A percentile compares a stretch with the other conserved stretches of the same genome.
Conservation (phyloP, 1,284 basidiomycete genomes). For the Ganoderma lingzhi region DNA sequence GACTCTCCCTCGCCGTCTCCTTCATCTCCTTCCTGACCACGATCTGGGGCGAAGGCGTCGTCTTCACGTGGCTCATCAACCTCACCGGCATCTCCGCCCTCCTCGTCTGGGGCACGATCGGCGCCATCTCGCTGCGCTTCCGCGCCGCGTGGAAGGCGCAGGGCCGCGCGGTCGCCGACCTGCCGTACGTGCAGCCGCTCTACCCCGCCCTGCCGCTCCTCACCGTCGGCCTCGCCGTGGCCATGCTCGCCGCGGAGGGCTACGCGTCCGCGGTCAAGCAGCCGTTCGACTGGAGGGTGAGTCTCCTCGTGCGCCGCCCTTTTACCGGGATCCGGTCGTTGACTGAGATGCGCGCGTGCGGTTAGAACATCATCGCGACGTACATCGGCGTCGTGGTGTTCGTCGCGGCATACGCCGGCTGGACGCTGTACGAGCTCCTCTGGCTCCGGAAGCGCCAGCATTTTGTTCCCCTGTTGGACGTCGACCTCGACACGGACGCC, state of each 20-base stretch:
- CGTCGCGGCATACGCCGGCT: slow-evolving; percentile 46
- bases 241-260: slow-evolving; percentile 61
- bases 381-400: slow-evolving; percentile 50
- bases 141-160: slow-evolving; percentile 53
- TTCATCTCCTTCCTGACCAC: slow-evolving; percentile 62
- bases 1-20: slow-evolving; percentile 52
- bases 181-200: slow-evolving; percentile 57
- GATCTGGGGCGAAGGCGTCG: slow-evolving; percentile 62
- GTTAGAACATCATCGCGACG: slow-evolving; percentile 53
- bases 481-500: slow-evolving; percentile 58
- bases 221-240: slow-evolving; percentile 51
- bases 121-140: slow-evolving; percentile 60
- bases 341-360: too few species aligned
- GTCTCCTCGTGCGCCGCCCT: slow-evolving; percentile 12
- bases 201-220: slow-evolving; percentile 55
- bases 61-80: slow-evolving; percentile 70
- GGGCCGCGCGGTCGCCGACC: slow-evolving; percentile 48
- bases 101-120: slow-evolving; percentile 69
- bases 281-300: slow-evolving; percentile 46
- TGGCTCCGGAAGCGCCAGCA: slow-evolving; percentile 34
- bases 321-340: neutral
- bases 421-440: slow-evolving; percentile 43
- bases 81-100: slow-evolving; percentile 76
- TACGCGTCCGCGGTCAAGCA: slow-evolving; percentile 49
- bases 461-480: slow-evolving; percentile 45